phyloP scores from a whole-genome alignment of 2,329 filamentous ascomycete genomes.

The Monosporascus sp. region DNA sequence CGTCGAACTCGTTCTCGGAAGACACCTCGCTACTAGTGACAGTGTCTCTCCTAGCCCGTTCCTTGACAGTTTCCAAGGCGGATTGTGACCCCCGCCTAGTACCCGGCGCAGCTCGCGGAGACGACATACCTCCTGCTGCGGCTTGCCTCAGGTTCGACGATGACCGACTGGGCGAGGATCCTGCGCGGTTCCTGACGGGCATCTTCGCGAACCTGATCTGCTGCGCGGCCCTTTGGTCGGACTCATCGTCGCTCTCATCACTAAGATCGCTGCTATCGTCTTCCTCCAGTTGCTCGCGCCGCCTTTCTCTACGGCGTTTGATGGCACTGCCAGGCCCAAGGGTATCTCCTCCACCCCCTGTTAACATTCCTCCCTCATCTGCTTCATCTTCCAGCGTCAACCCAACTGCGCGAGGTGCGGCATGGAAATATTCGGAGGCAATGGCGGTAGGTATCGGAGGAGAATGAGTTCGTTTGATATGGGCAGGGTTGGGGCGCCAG shows the following conservation, averaged over 20 bases:
- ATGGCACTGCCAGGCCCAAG: conserved; percentile 63
- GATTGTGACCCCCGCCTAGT: conserved; percentile 65
- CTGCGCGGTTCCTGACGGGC: conserved; percentile 80
- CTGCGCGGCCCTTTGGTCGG: conserved; percentile 68
- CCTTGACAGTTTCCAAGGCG: conserved; percentile 64
- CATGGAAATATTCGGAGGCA: conserved; percentile 78
- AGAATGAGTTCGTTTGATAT: conserved; percentile 79
- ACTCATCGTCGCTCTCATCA: conserved; percentile 78
- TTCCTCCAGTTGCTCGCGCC: conserved; percentile 73
- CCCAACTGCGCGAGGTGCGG: conserved; percentile 56
- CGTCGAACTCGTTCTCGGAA: conserved; percentile 74
- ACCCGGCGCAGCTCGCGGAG: conserved; percentile 41
- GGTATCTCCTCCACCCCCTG: conserved; percentile 62
- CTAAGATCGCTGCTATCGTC: conserved; percentile 82
- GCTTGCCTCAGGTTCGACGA: conserved; percentile 54
- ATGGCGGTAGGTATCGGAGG: conserved; percentile 80
- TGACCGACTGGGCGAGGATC: conserved; percentile 78
- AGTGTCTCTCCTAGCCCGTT: conserved; percentile 66
- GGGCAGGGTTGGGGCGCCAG: conserved; percentile 68
- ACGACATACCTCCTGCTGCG: conserved; percentile 33
- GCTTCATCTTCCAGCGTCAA: conserved; percentile 65
- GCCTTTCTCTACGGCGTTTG: conserved; percentile 56
- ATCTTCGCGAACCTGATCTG: conserved; percentile 97
- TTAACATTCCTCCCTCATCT: conserved; percentile 69
- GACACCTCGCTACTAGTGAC: conserved; percentile 80